Base-by-base conservation (phyloP, 176 grass and related monocot genomes). In the Hyparrhenia diplandra region DNA sequence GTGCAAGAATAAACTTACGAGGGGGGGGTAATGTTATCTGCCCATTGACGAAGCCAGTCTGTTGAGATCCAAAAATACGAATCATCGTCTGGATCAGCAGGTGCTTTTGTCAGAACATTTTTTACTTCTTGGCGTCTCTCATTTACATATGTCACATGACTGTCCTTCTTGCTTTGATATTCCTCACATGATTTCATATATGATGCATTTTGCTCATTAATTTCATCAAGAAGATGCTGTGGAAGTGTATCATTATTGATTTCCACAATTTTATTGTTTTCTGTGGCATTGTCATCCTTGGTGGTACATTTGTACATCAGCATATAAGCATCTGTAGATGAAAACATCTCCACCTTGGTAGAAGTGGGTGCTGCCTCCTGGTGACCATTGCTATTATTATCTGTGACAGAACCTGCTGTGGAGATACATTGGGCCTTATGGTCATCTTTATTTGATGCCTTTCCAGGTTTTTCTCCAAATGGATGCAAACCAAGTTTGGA, bases 11-110 rank as follows among this genome's bases (percentile, higher is more conserved):
- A 55, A 87, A 98, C 93, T 96, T 85, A 99, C 97, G n/a, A 32
- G 73, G 31, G 31, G 31, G 31, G 89, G 34, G 67, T 86, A 80
- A 93, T 78, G 77, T 69, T 91, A 84, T 99, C 97, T 74, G 91
- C 91, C 97, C 97, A 99, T 69, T 91, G 91, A 12, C 97, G 97
- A 86, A 99, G 89, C 97, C 97, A 99, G 2, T 99, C 97, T 73
- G 83, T 78, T 82, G 97, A 99, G 76, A 99, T 91, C 97, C 93
- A 99, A 83, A 93, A 96, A 93, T 32, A 99, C 60, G 86, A 88
- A 90, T 91, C 87, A 69, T 88, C 80, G 2, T 82, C 74, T 63
- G 86, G 87, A 54, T 40, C 73, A 69, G 80, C 97, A 75, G 87
- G 83, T 66, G 93, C 91, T 91, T 92, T 4, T 64, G 70, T 88